phyloP scores from a whole-genome alignment of 2,329 filamentous ascomycete genomes.

The Alternaria sp. region DNA sequence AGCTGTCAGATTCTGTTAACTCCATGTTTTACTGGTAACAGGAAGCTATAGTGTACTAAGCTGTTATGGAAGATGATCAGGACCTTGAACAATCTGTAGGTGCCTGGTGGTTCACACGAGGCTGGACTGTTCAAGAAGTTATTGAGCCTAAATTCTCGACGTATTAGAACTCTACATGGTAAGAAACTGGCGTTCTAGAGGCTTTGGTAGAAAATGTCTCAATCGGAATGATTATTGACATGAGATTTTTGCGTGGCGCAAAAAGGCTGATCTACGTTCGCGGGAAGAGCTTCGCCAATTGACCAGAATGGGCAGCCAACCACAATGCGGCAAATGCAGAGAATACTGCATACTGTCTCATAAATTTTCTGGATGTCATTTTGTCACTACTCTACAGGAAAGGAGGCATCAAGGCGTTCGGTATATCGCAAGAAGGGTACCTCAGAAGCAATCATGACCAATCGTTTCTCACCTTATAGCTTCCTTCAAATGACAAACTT shows the following conservation, averaged over 20 bases:
- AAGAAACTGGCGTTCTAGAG: background rate
- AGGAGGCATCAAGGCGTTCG: background rate
- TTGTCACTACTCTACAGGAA: background rate
- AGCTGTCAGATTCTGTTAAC: background rate
- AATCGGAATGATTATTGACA: rapidly evolving
- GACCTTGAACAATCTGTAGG: background rate
- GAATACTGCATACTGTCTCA: background rate
- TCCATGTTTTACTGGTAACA: background rate
- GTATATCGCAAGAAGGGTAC: background rate
- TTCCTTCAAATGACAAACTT: rapidly evolving
- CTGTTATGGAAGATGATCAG: background rate
- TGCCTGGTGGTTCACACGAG: background rate
- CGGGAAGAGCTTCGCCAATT: background rate
- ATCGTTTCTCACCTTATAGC: background rate
- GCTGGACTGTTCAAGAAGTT: background rate
- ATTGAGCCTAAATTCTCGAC: background rate
- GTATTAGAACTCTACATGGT: background rate
- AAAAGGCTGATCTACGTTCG: rapidly evolving
- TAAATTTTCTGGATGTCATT: background rate
- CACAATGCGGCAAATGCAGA: background rate
- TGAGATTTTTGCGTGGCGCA: background rate
- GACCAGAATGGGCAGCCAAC: background rate
- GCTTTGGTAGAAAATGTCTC: background rate
- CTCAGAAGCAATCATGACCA: background rate
- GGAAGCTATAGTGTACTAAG: background rate